Evolutionary conservation across 169 alveolate species (phyloP).

Genomic region (Perkinsus chesapeaki): DNA sequence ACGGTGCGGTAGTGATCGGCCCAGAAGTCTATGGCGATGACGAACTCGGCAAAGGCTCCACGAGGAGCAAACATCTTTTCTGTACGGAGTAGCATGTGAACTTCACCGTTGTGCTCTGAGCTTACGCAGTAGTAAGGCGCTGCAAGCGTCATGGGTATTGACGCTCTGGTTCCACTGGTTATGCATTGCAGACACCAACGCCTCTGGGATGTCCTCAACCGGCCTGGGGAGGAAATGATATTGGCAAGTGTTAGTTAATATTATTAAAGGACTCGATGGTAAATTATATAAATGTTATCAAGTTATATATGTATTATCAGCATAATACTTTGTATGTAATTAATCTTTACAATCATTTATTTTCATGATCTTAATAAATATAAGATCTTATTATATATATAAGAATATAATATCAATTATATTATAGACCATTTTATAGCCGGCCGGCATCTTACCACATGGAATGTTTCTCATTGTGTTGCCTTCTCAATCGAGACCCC

Average conservation of each 20-base stretch:
- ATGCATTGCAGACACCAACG: neutral
- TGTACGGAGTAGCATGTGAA: neutral
- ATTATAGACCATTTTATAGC: no score
- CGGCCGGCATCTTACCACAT: neutral
- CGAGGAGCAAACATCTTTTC: neutral
- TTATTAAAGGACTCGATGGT: no score
- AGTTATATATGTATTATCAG: no score
- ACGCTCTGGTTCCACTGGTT: neutral
- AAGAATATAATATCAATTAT: no score
- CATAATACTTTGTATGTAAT: no score
- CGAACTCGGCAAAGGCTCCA: neutral
- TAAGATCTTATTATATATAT: no score
- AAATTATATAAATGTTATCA: no score
- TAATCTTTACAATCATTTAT: no score
- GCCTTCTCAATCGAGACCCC: neutral
- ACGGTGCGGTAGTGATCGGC: neutral
- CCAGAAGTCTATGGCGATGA: neutral
- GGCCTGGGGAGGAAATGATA: neutral
- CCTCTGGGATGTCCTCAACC: neutral
- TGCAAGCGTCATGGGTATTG: neutral
- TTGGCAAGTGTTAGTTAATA: neutral
- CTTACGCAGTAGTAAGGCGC: neutral
- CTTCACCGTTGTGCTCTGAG: neutral
- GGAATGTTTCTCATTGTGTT: neutral
- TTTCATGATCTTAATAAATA: no score